phyloP scores from a whole-genome alignment of 208 protist species.

The Trypanosoma grayi region DNA sequence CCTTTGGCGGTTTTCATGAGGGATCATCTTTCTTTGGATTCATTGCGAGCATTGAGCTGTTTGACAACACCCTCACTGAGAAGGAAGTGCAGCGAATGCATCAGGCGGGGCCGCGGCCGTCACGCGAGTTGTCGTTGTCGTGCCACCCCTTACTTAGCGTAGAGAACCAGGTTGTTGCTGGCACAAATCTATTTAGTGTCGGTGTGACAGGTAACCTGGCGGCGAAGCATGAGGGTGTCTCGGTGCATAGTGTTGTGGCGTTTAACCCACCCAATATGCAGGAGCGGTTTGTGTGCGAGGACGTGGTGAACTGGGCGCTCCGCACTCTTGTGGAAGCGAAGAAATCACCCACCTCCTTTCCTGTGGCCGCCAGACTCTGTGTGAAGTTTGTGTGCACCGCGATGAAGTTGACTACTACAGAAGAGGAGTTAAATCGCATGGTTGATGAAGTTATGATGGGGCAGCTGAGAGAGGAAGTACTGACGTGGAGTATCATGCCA shows the following conservation, averaged over 20 bases:
- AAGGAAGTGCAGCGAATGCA: constrained; percentile 59
- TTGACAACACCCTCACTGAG: constrained; percentile 47
- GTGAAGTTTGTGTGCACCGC: constrained; percentile 53
- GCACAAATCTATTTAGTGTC: constrained; percentile 19
- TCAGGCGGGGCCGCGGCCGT: constrained; percentile 35
- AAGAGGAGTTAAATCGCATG: constrained; percentile 42
- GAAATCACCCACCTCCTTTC: constrained; percentile 25
- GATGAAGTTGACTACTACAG: constrained; percentile 60
- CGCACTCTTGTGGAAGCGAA: constrained; percentile 26
- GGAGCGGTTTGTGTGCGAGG: constrained; percentile 36
- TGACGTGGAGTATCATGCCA: constrained; percentile 51
- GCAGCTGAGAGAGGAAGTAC: constrained; percentile 44
- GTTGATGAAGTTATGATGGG: constrained; percentile 36
- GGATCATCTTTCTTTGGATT: constrained; percentile 71
- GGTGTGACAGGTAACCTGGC: constrained; percentile 27
- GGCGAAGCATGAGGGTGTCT: constrained; percentile 37
- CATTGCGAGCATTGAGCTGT: constrained; percentile 67
- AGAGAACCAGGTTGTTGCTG: constrained; percentile 12
- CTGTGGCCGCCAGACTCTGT: constrained; percentile 57
- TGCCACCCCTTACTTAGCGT: constrained; percentile 24
- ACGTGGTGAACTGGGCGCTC: constrained; percentile 46
- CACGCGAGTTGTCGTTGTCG: constrained; percentile 12
- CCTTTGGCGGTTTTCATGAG: constrained; percentile 44
- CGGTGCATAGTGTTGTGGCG: constrained; percentile 39
- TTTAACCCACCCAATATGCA: constrained; percentile 27